A percentile compares a stretch with the other conserved stretches of the same genome.
These are phyloP conservation scores for Purshia tridentata DNA, from an alignment of 306 rosid species.

Conservation along the genomic window DNA sequence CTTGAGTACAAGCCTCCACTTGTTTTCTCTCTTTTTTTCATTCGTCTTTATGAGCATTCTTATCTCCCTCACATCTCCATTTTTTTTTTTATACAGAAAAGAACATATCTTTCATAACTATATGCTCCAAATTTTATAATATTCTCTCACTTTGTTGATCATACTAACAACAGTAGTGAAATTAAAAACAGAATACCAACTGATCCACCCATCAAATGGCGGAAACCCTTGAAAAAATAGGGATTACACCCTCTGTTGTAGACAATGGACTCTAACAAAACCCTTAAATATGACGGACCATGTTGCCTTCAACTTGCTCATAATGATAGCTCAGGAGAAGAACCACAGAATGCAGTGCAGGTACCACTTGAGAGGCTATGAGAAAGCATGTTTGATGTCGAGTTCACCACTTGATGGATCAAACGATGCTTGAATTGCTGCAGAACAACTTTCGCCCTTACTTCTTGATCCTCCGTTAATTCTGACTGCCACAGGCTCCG, in stretches of 20 bases:
- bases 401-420: slow-evolving; percentile 68
- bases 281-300: not conserved
- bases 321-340: too few species aligned
- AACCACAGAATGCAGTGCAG: not conserved
- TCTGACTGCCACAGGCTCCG: slow-evolving; percentile 58
- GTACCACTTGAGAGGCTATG: slow-evolving; percentile 15
- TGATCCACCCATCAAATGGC: not conserved
- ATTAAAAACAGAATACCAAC: not conserved
- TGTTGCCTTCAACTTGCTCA: too few species aligned
- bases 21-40: too few species aligned
- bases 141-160: too few species aligned
- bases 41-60: too few species aligned
- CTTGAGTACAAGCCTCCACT: too few species aligned
- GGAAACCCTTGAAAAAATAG: not conserved
- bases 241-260: not conserved
- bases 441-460: slow-evolving; percentile 35
- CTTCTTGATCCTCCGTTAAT: slow-evolving; percentile 23
- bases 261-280: not conserved
- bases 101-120: too few species aligned
- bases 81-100: too few species aligned
- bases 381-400: slow-evolving; percentile 36
- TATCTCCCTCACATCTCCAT: too few species aligned
- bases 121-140: too few species aligned
- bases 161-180: too few species aligned
- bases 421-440: slow-evolving; percentile 58